Base-by-base conservation (phyloP, 176 grass and related monocot genomes). In the Chrysopogon serrulatus region DNA sequence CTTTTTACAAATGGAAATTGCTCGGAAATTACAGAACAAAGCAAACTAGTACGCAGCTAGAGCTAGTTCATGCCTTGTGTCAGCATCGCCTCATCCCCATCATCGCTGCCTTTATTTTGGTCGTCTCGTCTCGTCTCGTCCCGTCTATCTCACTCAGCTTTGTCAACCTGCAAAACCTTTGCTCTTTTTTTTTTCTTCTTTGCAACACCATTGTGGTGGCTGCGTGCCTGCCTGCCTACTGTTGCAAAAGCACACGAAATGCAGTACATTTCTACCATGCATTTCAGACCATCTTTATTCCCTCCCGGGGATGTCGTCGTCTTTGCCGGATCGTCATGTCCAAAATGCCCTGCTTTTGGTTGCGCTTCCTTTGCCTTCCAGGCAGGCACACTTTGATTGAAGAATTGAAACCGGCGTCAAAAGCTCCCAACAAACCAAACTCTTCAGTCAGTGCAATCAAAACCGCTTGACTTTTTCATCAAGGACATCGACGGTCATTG, bases 21-120 rank as follows among this genome's bases (percentile, higher is more conserved):
- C 49, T 41, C 9, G 76, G 78, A 80, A 78, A 90, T 79, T 91
- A 88, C 85, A 83, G 80, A 83, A 76, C 54, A 91, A 84, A 79
- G 87, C 82, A 83, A 90, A 76, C 27, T 45, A 54, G 5, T 19
- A 65, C 14, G 31, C 30, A 35, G 32, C 43, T 73, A 68, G 48
- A 74, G 15, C 57, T 81, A 66, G 87, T 6, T 63, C 37, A 70
- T 47, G 80, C 60, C 66, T 81, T 73, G 81, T 80, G 65, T 36
- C 83, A 66, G 16, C 41, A 48, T 82, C 83, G 15, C 36, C 54
- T 16, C 35, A 36, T 53, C 71, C 8, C 4, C 73, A 26, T 8
- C 71, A 32, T 72, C 78, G 0, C 76, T 32, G 45, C 39, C 73
- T 90, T 85, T 82, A 86, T 79, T 86, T 65, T 37, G 56, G 23